Evolutionary conservation across 352 stramenopile species (phyloP).

Genomic region (Pythium aquatile): DNA sequence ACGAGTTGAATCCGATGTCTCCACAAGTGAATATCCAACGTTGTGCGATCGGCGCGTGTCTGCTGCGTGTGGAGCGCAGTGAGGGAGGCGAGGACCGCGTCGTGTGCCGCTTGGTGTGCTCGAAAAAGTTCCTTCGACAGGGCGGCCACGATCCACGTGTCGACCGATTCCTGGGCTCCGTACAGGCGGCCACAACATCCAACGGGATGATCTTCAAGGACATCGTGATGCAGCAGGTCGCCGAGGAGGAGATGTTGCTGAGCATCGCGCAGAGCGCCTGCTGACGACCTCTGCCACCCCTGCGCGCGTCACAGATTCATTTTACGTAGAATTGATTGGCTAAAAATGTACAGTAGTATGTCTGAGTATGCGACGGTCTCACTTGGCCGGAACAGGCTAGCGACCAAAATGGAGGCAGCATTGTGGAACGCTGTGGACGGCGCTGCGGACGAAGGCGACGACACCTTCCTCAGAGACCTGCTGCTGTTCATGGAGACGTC

Average conservation of each 20-base stretch:
- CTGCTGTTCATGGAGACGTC: not conserved
- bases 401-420: not conserved
- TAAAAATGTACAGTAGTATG: not conserved
- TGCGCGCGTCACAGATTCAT: not conserved
- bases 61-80: not conserved
- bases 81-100: conserved; percentile 1
- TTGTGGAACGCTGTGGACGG: not conserved
- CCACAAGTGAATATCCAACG: conserved; percentile 1
- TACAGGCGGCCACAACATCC: not conserved
- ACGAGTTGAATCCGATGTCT: conserved; percentile 7
- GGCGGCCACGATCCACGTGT: not conserved
- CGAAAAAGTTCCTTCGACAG: conserved; percentile 1
- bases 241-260: conserved; percentile 5
- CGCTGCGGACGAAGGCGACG: conserved; percentile 13
- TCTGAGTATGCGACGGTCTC: too few relatives aligned
- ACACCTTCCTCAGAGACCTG: conserved; percentile 10
- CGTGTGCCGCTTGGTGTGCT: conserved; percentile 8
- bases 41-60: conserved; percentile 7
- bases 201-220: conserved; percentile 10
- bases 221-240: conserved; percentile 7
- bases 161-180: not conserved
- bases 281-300: not conserved
- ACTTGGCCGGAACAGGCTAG: not conserved
- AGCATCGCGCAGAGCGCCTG: conserved; percentile 11
- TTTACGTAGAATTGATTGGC: not conserved